These are phyloP conservation scores for Tillandsia fasciculata DNA, from an alignment of 176 grass and related monocot genomes.

Conservation along the genomic window DNA sequence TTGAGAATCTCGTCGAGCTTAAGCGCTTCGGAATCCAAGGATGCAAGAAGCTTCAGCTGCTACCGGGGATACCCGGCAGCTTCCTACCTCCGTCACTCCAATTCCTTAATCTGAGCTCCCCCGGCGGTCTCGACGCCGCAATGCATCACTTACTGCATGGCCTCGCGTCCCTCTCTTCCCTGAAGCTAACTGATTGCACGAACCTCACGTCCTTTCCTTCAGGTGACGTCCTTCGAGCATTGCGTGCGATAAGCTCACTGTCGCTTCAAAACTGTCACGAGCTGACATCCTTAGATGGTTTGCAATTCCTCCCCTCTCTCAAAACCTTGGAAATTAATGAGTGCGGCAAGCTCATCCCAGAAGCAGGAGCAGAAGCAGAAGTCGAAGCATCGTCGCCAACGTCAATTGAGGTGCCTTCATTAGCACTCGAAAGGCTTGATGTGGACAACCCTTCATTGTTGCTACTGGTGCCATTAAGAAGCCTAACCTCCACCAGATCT, in stretches of 20 bases:
- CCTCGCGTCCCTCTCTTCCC: slow-evolving; percentile 18
- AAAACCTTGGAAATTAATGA: slow-evolving; percentile 19
- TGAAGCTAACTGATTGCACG: slow-evolving; percentile 28
- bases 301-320: slow-evolving; percentile 23
- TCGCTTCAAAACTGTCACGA: slow-evolving; percentile 23
- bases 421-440: slow-evolving; percentile 16
- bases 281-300: slow-evolving; percentile 30
- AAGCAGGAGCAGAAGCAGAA: not conserved
- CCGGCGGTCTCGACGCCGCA: slow-evolving; percentile 22
- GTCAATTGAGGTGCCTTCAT: slow-evolving; percentile 3
- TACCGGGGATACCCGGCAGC: not conserved
- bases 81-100: slow-evolving; percentile 14
- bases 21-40: slow-evolving; percentile 18
- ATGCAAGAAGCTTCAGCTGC: slow-evolving; percentile 19
- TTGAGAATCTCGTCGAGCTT: slow-evolving; percentile 16
- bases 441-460: slow-evolving; percentile 23
- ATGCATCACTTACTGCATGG: slow-evolving; percentile 24
- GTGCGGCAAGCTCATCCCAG: slow-evolving; percentile 19
- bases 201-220: slow-evolving; percentile 30
- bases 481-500: slow-evolving; percentile 6
- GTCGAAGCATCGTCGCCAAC: slow-evolving; percentile 1
- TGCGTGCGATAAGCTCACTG: slow-evolving; percentile 25
- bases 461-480: slow-evolving; percentile 22
- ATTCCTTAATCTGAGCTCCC: slow-evolving; percentile 29
- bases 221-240: slow-evolving; percentile 12